A percentile compares a stretch with the other conserved stretches of the same genome.
Evolutionary conservation across 371 early-diverging fungal genomes (phyloP).

Genomic region (Lichtheimia ramosa): DNA sequence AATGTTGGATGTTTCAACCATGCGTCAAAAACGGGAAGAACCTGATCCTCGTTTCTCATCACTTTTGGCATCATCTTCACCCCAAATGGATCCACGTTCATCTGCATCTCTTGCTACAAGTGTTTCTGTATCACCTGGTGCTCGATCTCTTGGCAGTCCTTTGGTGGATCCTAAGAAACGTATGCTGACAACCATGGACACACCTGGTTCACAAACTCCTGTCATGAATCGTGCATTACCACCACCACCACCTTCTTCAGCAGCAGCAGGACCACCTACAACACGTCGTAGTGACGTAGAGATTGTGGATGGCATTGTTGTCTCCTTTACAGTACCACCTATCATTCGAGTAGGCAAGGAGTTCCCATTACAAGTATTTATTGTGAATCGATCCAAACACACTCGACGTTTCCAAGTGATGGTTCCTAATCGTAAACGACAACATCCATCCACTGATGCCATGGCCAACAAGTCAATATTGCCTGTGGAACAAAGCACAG

Average conservation of each 20-base stretch:
- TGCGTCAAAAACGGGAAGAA: slow-evolving; percentile 50
- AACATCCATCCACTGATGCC: slow-evolving; percentile 31
- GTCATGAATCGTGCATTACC: background rate
- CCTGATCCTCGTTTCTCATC: slow-evolving; percentile 28
- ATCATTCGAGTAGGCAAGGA: slow-evolving; percentile 54
- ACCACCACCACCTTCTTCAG: slow-evolving; percentile 1
- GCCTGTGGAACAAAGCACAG: slow-evolving; percentile 38
- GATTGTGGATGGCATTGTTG: slow-evolving; percentile 60
- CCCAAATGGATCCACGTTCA: slow-evolving; percentile 10
- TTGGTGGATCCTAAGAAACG: slow-evolving; percentile 29
- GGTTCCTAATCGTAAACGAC: slow-evolving; percentile 64
- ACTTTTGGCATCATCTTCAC: slow-evolving; percentile 12
- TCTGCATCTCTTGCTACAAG: slow-evolving; percentile 19
- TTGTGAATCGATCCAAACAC: slow-evolving; percentile 73
- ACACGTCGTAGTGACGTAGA: slow-evolving; percentile 19
- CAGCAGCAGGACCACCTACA: background rate
- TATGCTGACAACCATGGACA: slow-evolving; percentile 7
- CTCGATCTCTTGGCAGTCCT: slow-evolving; percentile 44
- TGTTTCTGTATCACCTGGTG: slow-evolving; percentile 36
- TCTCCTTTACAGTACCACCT: slow-evolving; percentile 61
- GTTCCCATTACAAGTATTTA: slow-evolving; percentile 72
- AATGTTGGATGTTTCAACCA: slow-evolving; percentile 60
- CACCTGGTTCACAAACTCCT: slow-evolving; percentile 6
- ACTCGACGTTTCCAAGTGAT: slow-evolving; percentile 65
- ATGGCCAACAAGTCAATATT: slow-evolving; percentile 32